Percentiles rank a stretch among this genome's conserved stretches.
phyloP scores from a whole-genome alignment of 2,329 filamentous ascomycete species.

The Teratosphaeria destructans region DNA sequence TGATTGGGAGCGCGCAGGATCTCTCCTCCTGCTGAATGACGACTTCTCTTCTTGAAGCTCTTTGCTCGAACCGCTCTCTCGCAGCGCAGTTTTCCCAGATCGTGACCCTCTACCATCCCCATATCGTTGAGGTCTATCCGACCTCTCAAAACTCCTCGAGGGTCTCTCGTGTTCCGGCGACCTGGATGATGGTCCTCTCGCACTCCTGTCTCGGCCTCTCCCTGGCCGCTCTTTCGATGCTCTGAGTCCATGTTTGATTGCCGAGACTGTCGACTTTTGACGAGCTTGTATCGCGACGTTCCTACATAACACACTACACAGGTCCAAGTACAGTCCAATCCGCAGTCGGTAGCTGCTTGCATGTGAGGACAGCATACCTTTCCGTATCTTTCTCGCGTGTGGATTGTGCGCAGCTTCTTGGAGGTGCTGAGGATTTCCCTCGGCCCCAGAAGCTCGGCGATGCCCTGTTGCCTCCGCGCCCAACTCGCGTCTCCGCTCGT shows the following conservation, averaged over 20 bases:
- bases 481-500: neutral
- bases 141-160: neutral
- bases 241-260: slow-evolving; percentile 58
- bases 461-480: neutral
- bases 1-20: neutral
- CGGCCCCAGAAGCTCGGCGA: neutral
- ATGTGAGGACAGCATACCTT: neutral
- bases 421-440: neutral
- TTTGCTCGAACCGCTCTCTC: neutral
- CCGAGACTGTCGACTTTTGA: slow-evolving; percentile 48
- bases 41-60: neutral
- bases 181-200: neutral
- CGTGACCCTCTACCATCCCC: neutral
- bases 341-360: neutral
- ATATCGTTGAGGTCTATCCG: neutral
- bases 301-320: neutral
- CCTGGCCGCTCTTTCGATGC: neutral
- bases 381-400: neutral
- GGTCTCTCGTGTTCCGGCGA: neutral
- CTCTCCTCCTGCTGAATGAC: neutral
- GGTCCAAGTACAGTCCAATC: neutral
- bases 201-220: neutral
- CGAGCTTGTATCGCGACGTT: neutral
- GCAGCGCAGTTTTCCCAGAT: neutral
- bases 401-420: neutral